Base-by-base conservation (phyloP, 140 eudicot genomes). In the Senecio squalidus region DNA sequence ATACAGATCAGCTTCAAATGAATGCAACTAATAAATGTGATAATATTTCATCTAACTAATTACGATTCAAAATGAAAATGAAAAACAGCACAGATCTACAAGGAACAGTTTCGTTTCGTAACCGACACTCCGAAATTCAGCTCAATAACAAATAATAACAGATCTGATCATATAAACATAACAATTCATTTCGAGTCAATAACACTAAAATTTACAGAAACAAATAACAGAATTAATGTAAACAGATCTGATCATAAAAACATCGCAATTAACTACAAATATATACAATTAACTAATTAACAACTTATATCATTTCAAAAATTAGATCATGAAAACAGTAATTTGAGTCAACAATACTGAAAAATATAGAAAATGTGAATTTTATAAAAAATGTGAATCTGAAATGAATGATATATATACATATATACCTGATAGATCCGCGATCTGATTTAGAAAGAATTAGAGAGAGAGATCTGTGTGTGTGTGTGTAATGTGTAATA, bases 341-440 rank as follows among this genome's bases (percentile, higher is more conserved):
- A 26, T 65, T 23, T 24, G 20, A 55, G 38, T 46, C 14, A 47
- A 3, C 1, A 56, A 40, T 9, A 50, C 27, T 30, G 4, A 1
- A 26, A 26, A 3, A 9, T 11, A 45, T 10, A n/a, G 14, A 48
- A 31, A 54, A 29, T 11, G 4, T 10, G 29, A 18, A 3, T n/a
- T 8, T 9, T 16, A 15, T 21, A 16, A 30, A 8, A 24, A 52
- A 51, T 24, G 31, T 33, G 68, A 36, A 66, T 34, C 58, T 24
- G 52, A 61, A 54, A 39, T 31, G 48, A 17, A n/a, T n/a, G n/a
- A n/a, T n/a, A n/a, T n/a, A n/a, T n/a, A n/a, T n/a, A n/a, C n/a
- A n/a, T n/a, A n/a, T n/a, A n/a, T 60, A 74, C 79, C 79, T 60
- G 40, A 30, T 61, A 43, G 70, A 67, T 60, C 70, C 36, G 63